Evolutionary conservation across 1,284 basidiomycete genomes (phyloP), one percentile per base, ranked within the genome.

Genomic region (Ceratobasidium sp.): DNA sequence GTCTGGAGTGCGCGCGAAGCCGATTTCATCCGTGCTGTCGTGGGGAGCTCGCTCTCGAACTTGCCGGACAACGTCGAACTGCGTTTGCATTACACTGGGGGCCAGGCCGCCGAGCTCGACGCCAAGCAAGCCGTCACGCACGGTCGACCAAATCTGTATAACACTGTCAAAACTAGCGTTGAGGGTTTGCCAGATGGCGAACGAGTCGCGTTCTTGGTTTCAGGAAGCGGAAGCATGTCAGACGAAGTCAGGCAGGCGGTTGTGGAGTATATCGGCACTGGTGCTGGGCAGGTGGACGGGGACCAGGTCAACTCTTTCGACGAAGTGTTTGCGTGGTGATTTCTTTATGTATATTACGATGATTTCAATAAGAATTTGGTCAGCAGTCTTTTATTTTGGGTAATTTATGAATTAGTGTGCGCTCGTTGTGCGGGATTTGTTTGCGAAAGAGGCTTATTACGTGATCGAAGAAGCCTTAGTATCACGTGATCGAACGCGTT

Each of bases 261-360:
- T 31, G 57, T 72, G 1, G 56, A 72, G 27, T 57, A 24, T 9
- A 57, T 72, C 17, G 69, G 69, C 7, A 24, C 15, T 53, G 69
- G 57, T 17, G 31, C 57, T 2, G 57, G 57, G 24, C 29, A 60
- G 33, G 57, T 72, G 14, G 56, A 57, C 11, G 69, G 56, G 45
- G 69, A 72, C 56, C 47, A 62, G 29, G 29, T 72, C n/a, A 57
- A 47, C 15, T 72, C 62, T 47, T 72, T 60, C 51, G 69, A 72
- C 19, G 69, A 72, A 44, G 57, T 45, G 9, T 72, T 72, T 22
- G 15, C 69, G 31, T 72, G 69, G 69, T 72, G 17, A 62, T 41
- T n/a, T 41, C 36, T 41, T 41, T 41, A 5, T 41, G 36, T 41
- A 41, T 41, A n/a, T 41, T 41, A 41, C 36, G 36, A 41, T 4